These are phyloP conservation scores for Fraxinus pennsylvanica DNA, from an alignment of 257 asterid species.

Conservation along the genomic window DNA sequence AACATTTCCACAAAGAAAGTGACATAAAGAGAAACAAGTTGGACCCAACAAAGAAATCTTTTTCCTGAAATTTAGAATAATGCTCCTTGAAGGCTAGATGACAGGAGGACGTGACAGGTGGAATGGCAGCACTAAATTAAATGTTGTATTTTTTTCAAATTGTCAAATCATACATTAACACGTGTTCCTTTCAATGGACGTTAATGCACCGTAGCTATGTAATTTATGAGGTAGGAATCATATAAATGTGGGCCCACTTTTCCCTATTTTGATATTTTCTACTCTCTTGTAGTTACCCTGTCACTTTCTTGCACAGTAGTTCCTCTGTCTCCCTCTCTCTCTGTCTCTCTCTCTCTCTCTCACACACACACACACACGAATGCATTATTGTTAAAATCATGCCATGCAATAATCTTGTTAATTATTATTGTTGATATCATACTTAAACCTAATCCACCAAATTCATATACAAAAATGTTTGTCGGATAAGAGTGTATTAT, in stretches of 20 bases:
- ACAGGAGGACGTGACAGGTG: too few relatives aligned
- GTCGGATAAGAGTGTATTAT: not conserved
- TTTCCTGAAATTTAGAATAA: not conserved
- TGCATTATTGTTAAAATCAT: not conserved
- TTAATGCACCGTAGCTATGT: not conserved
- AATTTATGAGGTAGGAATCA: not conserved
- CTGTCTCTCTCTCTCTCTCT: not conserved
- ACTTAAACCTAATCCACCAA: not conserved
- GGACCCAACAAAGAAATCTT: not conserved
- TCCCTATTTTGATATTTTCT: not conserved
- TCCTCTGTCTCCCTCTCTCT: not conserved
- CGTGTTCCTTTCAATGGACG: too few relatives aligned
- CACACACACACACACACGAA: not conserved
- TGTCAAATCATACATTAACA: too few relatives aligned
- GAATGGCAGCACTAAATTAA: too few relatives aligned
- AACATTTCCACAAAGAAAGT: not conserved
- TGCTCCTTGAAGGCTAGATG: too few relatives aligned
- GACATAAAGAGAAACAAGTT: not conserved
- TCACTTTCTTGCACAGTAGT: not conserved
- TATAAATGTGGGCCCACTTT: not conserved
- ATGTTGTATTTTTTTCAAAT: too few relatives aligned
- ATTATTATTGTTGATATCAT: not conserved
- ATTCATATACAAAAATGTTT: not conserved
- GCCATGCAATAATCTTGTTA: not conserved
- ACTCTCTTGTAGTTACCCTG: not conserved